Evolutionary conservation across 2,329 filamentous ascomycete genomes (phyloP).

Genomic region (Cadophora gregata): DNA sequence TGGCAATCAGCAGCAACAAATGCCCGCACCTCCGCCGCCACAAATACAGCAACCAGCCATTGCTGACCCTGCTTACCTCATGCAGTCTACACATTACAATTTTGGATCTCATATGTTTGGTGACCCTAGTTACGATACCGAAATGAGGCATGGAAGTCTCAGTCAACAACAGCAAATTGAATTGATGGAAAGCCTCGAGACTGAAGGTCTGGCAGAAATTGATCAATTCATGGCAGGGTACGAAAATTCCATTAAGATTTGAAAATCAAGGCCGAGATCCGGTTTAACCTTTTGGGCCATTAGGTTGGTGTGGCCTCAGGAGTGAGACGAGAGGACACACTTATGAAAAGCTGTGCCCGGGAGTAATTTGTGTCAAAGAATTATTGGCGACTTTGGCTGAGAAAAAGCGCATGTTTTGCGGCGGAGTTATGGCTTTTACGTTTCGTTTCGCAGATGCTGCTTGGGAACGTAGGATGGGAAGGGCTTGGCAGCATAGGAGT

Average conservation of each 20-base stretch:
- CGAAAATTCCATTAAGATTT: constrained; percentile 38
- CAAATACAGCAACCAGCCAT: constrained; percentile 32
- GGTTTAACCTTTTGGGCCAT: constrained; percentile 31
- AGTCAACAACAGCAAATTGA: constrained; percentile 84
- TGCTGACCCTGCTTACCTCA: constrained; percentile 40
- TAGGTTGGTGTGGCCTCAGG: constrained; percentile 31
- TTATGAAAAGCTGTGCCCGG: background rate
- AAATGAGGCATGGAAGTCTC: constrained; percentile 67
- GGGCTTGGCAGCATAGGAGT: background rate
- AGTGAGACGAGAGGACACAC: constrained; percentile 17
- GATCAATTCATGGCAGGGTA: constrained; percentile 57
- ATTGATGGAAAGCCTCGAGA: constrained; percentile 81
- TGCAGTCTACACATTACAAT: constrained; percentile 38
- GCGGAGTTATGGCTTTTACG: background rate
- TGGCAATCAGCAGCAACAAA: constrained; percentile 25
- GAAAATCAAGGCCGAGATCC: constrained; percentile 23
- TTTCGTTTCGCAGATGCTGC: background rate
- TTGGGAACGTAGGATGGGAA: background rate
- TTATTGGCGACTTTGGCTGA: background rate
- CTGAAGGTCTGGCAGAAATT: constrained; percentile 66
- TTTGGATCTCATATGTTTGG: constrained; percentile 44
- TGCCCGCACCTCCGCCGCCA: constrained; percentile 26
- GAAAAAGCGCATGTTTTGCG: background rate
- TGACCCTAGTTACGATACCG: constrained; percentile 51
- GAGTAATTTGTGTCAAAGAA: background rate